Percentiles rank a stretch among this genome's conserved stretches.
phyloP scores from a whole-genome alignment of 371 early-diverging fungal genomes.

The Mucor velutinosus region DNA sequence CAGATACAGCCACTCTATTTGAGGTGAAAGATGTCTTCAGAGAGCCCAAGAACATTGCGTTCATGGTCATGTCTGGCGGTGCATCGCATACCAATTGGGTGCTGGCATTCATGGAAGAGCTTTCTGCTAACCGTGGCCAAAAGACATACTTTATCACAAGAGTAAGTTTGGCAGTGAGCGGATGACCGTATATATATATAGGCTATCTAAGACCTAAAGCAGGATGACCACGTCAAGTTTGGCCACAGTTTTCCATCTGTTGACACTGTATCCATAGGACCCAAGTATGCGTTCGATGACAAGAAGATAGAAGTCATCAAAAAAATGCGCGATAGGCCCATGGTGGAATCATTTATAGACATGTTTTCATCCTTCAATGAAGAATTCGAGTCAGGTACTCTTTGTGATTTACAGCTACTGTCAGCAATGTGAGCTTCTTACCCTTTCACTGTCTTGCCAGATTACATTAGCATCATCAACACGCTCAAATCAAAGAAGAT shows the following conservation, averaged over 20 bases:
- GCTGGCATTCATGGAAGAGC: constrained; percentile 13
- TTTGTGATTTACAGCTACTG: too few relatives aligned
- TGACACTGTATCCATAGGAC: background rate
- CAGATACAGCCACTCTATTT: background rate
- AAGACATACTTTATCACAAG: constrained; percentile 12
- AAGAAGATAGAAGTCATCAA: background rate
- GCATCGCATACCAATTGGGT: constrained; percentile 25
- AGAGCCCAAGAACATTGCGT: constrained; percentile 13
- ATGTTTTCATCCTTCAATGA: background rate
- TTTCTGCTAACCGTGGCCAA: constrained; percentile 11
- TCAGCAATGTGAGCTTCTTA: background rate
- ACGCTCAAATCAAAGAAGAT: background rate
- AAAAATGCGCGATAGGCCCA: background rate
- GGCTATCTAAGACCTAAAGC: too few relatives aligned
- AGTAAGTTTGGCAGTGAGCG: background rate
- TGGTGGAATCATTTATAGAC: background rate
- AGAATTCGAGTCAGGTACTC: background rate
- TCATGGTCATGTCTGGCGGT: constrained; percentile 13
- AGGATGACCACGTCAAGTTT: background rate
- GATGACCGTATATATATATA: background rate
- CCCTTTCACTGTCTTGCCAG: background rate
- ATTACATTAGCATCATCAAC: background rate
- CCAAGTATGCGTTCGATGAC: background rate
- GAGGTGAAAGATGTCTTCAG: background rate
- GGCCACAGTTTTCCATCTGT: constrained; percentile 3